Base-by-base conservation (phyloP, 2,329 filamentous ascomycete genomes). In the Thelonectria rubi region DNA sequence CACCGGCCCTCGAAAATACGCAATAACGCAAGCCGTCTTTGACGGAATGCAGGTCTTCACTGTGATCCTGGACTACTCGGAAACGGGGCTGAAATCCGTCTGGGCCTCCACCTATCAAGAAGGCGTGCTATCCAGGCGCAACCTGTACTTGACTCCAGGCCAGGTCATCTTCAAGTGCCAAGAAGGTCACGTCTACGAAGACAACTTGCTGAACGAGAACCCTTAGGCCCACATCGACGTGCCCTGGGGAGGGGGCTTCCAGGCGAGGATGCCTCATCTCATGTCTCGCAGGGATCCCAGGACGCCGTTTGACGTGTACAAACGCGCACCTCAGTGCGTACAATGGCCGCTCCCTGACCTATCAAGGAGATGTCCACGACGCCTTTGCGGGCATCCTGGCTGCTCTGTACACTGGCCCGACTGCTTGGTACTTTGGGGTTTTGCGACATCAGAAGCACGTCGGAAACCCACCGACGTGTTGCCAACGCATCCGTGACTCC, bases 31-130 rank as follows among this genome's bases (percentile, higher is more conserved):
- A 10, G 24, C 18, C 5, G 12, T 15, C 5, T 34, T 54, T 11
- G 30, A 46, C 9, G 39, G 39, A 11, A 21, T 54, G 6, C 21
- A 54, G 18, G 26, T 43, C 4, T 15, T 34, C 17, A 47, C 45
- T 5, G 9, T 47, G 8, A 32, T 58, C 26, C 20, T 43, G 39
- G 20, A 2, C 14, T 42, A 30, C 15, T 12, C 10, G 18, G 20
- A n/a, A 24, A 52, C 15, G 32, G 34, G 39, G 14, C 8, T 49
- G 11, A n/a, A 20, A 20, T 51, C 48, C 12, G 11, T 21, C 18
- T 58, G 55, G 55, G 30, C 39, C 5, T 43, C 55, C 10, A 58
- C 55, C 45, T 58, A 52, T 39, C 55, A 58, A 34, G 55, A 58
- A 52, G 39, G 24, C 17, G 17, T 52, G 14, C 21, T 58, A 5